These are phyloP conservation scores for Escallonia herrerae DNA, from an alignment of 129 eudicot species.

Conservation along the genomic window DNA sequence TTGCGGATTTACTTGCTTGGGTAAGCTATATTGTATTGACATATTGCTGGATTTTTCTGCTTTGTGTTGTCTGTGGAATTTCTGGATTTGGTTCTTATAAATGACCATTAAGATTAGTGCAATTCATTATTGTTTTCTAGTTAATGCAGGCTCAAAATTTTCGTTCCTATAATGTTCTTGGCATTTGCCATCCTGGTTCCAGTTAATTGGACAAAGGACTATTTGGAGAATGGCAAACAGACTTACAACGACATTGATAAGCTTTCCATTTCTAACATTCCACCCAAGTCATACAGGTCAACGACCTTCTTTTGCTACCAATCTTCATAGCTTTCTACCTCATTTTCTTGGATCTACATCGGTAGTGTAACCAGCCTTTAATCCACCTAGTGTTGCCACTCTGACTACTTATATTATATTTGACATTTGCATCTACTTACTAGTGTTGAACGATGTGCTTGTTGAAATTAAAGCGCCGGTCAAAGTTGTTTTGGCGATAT, in stretches of 20 bases:
- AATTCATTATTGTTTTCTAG: neutral
- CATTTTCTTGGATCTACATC: neutral
- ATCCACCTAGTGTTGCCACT: too few species aligned
- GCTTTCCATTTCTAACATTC: conserved; percentile 88
- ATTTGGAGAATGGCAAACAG: conserved; percentile 28
- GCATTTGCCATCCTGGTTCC: conserved; percentile 81
- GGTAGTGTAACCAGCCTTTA: neutral
- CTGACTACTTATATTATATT: too few species aligned
- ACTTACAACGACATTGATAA: conserved; percentile 67
- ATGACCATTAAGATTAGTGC: neutral
- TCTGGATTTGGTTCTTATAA: neutral
- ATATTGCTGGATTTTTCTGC: too few species aligned
- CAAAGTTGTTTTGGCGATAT: too few species aligned
- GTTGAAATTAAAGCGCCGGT: neutral
- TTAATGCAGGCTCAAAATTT: conserved; percentile 73
- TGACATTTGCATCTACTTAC: neutral
- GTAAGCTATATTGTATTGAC: conserved; percentile 28
- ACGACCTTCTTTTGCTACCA: conserved; percentile 7
- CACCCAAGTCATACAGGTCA: conserved; percentile 69
- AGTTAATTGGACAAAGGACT: conserved; percentile 73
- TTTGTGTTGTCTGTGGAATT: neutral
- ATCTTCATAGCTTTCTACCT: too few species aligned
- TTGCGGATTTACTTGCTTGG: conserved; percentile 87
- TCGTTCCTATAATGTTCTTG: conserved; percentile 71
- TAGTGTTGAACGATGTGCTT: neutral